These are phyloP conservation scores for Ganoderma lingzhi DNA, from an alignment of 1,284 basidiomycete species.

Conservation along the genomic window DNA sequence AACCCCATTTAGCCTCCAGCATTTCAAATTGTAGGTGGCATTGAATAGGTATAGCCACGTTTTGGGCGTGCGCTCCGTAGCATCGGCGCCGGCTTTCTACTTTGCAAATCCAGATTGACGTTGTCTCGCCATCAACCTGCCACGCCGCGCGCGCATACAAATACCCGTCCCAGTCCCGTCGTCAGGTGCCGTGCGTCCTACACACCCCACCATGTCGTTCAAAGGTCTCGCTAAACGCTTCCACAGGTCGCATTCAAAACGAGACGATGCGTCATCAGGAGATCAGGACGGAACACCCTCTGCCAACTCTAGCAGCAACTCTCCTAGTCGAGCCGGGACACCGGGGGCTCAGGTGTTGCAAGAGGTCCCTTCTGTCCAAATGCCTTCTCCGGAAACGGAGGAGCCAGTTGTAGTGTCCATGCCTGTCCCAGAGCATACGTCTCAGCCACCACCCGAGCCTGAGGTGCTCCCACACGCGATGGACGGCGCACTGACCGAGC, in stretches of 20 bases:
- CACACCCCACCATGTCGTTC: neutral
- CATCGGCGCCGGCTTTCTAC: neutral
- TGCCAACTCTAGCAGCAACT: neutral
- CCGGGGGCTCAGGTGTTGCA: neutral
- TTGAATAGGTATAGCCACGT: no score
- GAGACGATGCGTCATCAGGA: neutral
- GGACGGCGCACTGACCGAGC: slow-evolving; percentile 13
- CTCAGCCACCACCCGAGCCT: neutral
- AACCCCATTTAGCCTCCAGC: no score
- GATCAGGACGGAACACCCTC: neutral
- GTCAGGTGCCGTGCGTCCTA: neutral
- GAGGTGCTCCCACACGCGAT: slow-evolving; percentile 8
- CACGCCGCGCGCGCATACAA: neutral
- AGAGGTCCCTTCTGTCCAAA: neutral
- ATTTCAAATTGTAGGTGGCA: slow-evolving; percentile 1
- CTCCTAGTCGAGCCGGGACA: neutral
- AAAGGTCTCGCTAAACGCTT: neutral
- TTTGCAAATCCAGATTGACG: neutral
- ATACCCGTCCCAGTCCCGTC: neutral
- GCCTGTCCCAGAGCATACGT: neutral
- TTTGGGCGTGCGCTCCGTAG: neutral
- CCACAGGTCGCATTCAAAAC: neutral
- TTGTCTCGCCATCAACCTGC: neutral
- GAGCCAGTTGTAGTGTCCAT: neutral
- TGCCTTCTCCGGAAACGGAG: neutral